Base-by-base conservation (phyloP, 139 green algal genomes). In the Limnomonas spitsbergensis region DNA sequence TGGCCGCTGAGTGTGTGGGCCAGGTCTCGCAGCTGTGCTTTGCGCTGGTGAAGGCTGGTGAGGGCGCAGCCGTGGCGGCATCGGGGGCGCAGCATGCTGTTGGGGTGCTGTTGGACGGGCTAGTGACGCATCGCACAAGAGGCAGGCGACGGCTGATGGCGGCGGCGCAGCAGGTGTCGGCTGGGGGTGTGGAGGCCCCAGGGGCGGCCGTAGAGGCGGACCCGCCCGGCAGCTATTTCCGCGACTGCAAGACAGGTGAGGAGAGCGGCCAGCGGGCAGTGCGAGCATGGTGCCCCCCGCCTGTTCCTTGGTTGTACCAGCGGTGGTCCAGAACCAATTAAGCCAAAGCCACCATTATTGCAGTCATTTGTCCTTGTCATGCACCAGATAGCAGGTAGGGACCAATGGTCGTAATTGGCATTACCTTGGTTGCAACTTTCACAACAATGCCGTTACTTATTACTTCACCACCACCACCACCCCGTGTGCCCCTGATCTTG, bases 291-390 rank as follows among this genome's bases (percentile, higher is more conserved):
- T n/a, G 47, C 47, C 47, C 20, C 47, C 14, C 20, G 47, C 47
- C 20, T 61, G 14, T 29, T 61, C 14, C 47, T 61, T 61, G 47
- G 14, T 61, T 20, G 47, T 20, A 29, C 20, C 47, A 29, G 47
- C 47, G 14, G 14, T 29, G 47, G 14, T 61, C 20, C 14, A 61
- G 14, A 61, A 61, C 47, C 14, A 14, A 29, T 61, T 61, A 61
- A 29, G 47, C 20, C n/a, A n/a, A n/a, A n/a, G n/a, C n/a, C n/a
- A n/a, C n/a, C n/a, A n/a, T n/a, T n/a, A n/a, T n/a, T n/a, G n/a
- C n/a, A n/a, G n/a, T n/a, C n/a, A n/a, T n/a, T n/a, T n/a, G n/a
- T 61, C 47, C 47, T 61, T 61, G 20, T 61, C 47, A 61, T 61
- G 14, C 20, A 20, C 20, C 14, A 29, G 20, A 20, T 61, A 20